Conservation (phyloP, 129 eudicot species). For the Flaveria bidentis region DNA sequence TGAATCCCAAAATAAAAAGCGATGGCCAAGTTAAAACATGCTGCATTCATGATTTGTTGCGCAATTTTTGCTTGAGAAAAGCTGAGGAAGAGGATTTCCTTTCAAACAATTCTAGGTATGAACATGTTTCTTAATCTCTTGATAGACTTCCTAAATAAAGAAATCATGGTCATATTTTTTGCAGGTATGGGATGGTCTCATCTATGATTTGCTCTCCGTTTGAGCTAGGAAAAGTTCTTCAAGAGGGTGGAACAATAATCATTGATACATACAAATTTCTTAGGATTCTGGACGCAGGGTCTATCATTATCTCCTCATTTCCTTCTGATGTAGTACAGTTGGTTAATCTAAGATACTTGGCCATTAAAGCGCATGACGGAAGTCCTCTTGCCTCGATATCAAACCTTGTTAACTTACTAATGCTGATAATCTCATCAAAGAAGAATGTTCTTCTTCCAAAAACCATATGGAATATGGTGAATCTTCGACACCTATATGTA, state of each 20-base stretch:
- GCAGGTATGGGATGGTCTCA: background rate
- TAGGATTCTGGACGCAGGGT: slow-evolving; percentile 25
- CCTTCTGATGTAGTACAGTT: slow-evolving; percentile 7
- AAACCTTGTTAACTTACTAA: slow-evolving; percentile 33
- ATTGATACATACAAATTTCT: slow-evolving; percentile 10
- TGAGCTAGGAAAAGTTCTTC: background rate
- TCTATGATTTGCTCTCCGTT: slow-evolving; percentile 21
- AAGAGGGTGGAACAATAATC: background rate
- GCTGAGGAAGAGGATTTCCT: too few relatives aligned
- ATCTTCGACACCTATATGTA: slow-evolving; percentile 27
- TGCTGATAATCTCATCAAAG: slow-evolving; percentile 15
- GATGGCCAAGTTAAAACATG: too few relatives aligned
- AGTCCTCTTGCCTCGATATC: slow-evolving; percentile 24
- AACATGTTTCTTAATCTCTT: too few relatives aligned
- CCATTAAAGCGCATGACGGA: slow-evolving; percentile 7
- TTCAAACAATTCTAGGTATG: too few relatives aligned
- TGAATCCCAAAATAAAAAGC: background rate
- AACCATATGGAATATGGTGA: slow-evolving; percentile 19
- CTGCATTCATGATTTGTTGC: too few relatives aligned
- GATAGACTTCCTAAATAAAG: background rate
- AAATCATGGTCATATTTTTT: too few relatives aligned
- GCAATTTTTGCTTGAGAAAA: too few relatives aligned
- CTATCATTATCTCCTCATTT: slow-evolving; percentile 1
- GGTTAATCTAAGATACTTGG: slow-evolving; percentile 34
- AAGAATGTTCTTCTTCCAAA: slow-evolving; percentile 12